phyloP scores from a whole-genome alignment of 495 filamentous ascomycete genomes.

The Penicillium crystallinum region DNA sequence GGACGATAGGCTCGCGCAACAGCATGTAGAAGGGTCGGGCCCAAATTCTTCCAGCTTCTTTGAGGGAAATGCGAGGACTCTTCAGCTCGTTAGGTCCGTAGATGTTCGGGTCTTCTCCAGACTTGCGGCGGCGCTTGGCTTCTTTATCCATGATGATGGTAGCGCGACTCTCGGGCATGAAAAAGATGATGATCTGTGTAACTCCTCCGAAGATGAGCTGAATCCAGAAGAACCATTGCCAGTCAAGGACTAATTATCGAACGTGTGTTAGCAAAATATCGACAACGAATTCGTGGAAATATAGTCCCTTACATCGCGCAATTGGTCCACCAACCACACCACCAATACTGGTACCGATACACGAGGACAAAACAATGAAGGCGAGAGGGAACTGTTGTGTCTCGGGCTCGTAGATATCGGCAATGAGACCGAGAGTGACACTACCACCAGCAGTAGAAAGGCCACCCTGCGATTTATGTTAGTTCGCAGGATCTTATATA shows the following conservation, averaged over 20 bases:
- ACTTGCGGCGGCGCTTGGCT: slow-evolving; percentile 57
- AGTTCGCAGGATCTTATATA: not conserved
- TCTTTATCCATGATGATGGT: slow-evolving; percentile 62
- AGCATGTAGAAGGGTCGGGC: slow-evolving; percentile 71
- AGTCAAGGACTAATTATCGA: slow-evolving; percentile 35
- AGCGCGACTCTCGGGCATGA: slow-evolving; percentile 63
- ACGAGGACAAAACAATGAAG: slow-evolving; percentile 68
- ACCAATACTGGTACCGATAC: slow-evolving; percentile 67
- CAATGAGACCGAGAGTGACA: slow-evolving; percentile 74
- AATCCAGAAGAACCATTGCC: slow-evolving; percentile 78
- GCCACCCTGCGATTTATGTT: slow-evolving; percentile 21
- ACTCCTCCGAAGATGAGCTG: slow-evolving; percentile 67
- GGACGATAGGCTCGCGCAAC: slow-evolving; percentile 66
- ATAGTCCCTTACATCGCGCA: slow-evolving; percentile 40
- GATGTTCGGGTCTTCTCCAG: slow-evolving; percentile 48
- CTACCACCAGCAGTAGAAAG: slow-evolving; percentile 66
- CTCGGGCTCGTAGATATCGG: slow-evolving; percentile 68
- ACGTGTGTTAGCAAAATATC: not conserved
- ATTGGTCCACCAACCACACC: slow-evolving; percentile 76
- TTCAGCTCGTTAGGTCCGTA: slow-evolving; percentile 61
- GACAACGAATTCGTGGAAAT: not conserved
- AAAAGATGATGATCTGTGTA: slow-evolving; percentile 57
- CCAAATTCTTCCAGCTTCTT: slow-evolving; percentile 57
- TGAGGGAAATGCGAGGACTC: slow-evolving; percentile 45
- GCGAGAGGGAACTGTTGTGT: slow-evolving; percentile 60